Conservation (phyloP, 306 rosid genomes). For the Inga leiocalycina region DNA sequence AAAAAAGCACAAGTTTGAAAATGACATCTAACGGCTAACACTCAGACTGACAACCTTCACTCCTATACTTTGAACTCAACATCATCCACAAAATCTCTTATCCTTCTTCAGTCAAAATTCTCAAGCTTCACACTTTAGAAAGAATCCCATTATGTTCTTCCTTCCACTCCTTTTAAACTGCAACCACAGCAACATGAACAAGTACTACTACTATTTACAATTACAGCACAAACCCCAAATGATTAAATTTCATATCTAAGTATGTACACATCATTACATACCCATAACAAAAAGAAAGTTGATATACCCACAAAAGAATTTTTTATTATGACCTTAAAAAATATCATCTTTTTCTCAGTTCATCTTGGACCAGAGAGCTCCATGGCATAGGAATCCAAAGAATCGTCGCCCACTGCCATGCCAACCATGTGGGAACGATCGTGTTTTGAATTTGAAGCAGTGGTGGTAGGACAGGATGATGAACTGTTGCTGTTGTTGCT, state of each 20-base stretch:
- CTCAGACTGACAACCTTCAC: slow-evolving; percentile 4
- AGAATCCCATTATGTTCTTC: slow-evolving; percentile 20
- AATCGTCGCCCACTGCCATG: slow-evolving; percentile 61
- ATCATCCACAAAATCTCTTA: background rate
- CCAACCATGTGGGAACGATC: slow-evolving; percentile 56
- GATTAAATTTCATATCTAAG: background rate
- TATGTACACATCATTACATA: slow-evolving; percentile 16
- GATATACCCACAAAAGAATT: slow-evolving; percentile 20
- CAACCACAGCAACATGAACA: background rate
- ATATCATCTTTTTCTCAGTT: slow-evolving; percentile 26
- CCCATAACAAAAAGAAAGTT: background rate
- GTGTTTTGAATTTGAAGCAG: slow-evolving; percentile 43
- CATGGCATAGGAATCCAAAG: slow-evolving; percentile 75
- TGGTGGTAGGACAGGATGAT: slow-evolving; percentile 30
- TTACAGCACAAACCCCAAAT: slow-evolving; percentile 12
- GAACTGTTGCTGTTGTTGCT: slow-evolving; percentile 46
- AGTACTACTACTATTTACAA: slow-evolving; percentile 19
- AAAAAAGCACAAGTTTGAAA: slow-evolving; percentile 32
- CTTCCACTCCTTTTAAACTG: background rate
- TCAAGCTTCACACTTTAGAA: slow-evolving; percentile 6
- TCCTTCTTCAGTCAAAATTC: slow-evolving; percentile 20
- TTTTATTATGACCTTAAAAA: slow-evolving; percentile 4
- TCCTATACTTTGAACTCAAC: slow-evolving; percentile 26
- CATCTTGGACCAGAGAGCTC: slow-evolving; percentile 79
- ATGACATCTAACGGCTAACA: slow-evolving; percentile 19